Base-by-base conservation (phyloP, 1,139 yeast genomes). In the Arxiozyma telluris region DNA sequence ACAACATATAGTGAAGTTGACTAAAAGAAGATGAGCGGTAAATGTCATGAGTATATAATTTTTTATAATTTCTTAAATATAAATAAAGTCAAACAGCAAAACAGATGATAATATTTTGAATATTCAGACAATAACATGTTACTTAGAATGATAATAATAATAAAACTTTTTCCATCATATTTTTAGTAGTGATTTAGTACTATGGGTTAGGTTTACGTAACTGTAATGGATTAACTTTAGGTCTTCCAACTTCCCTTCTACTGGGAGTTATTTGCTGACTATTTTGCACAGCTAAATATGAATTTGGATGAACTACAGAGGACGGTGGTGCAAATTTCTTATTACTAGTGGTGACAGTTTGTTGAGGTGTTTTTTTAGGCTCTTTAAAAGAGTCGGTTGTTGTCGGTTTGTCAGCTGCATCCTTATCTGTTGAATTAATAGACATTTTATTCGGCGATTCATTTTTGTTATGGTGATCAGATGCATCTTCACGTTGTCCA, bases 211-310 rank as follows among this genome's bases (percentile, higher is more conserved):
- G 54, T 41, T 57, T 57, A 11, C 57, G 55, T 21, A 57, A 20
- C n/a, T 54, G 51, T 6, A 55, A 21, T 15, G 62, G 64, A 49
- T 58, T 58, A 2, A 64, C 54, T 52, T 66, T 66, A 9, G 70
- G 70, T 52, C 63, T 62, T n/a, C 70, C 70, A 1, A 66, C 67
- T 51, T 64, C 68, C 50, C 66, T 41, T 41, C 69, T 56, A 23
- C 55, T 44, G 25, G 44, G 18, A 11, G 27, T 25, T 20, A 51
- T 17, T 12, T 49, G 49, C 17, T 12, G 23, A 1, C 41, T 53
- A 46, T 34, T 52, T 22, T 27, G 43, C 5, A 41, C 44, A 5
- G 55, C 52, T 8, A 49, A 18, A 30, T 42, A 43, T 12, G 59
- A 51, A 44, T 64, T 64, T 25, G 66, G 66, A 54, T 64, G 67